Percentiles rank a stretch among this genome's conserved stretches.
These are phyloP conservation scores for Chiua virens DNA, from an alignment of 768 basidiomycete species.

Conservation along the genomic window DNA sequence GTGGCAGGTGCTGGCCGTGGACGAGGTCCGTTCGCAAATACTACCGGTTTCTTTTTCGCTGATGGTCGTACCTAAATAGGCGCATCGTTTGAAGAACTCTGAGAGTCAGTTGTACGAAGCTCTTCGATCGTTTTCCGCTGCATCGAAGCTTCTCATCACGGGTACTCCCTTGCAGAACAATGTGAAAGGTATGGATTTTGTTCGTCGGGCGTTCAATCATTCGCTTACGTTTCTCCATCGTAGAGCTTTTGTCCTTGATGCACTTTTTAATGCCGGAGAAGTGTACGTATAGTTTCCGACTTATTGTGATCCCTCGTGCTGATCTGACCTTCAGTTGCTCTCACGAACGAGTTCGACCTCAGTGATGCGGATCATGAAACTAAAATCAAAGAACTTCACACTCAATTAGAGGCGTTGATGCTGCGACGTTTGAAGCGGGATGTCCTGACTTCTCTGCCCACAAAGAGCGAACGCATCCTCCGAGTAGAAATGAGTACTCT, in stretches of 20 bases:
- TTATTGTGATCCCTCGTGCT: not conserved
- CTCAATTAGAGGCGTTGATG: slow-evolving; percentile 93
- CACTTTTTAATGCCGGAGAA: slow-evolving; percentile 99
- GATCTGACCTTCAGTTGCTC: slow-evolving; percentile 57
- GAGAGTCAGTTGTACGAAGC: slow-evolving; percentile 98
- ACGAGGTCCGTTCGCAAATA: slow-evolving; percentile 63
- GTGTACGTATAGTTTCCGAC: slow-evolving; percentile 52
- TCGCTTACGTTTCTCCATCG: slow-evolving; percentile 10
- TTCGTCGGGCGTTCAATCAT: not conserved
- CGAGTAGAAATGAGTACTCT: slow-evolving; percentile 96
- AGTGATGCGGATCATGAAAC: slow-evolving; percentile 89
- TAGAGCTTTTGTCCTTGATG: slow-evolving; percentile 95
- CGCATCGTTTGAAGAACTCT: slow-evolving; percentile 96
- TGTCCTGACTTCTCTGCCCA: slow-evolving; percentile 92
- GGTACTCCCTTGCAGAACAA: slow-evolving; percentile 99
- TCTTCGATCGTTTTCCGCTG: slow-evolving; percentile 81
- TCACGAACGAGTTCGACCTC: slow-evolving; percentile 95
- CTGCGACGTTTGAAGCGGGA: slow-evolving; percentile 92
- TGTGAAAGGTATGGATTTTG: slow-evolving; percentile 74
- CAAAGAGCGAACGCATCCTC: slow-evolving; percentile 97
- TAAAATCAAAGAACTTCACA: slow-evolving; percentile 95
- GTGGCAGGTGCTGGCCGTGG: slow-evolving; percentile 96
- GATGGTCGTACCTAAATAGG: slow-evolving; percentile 44
- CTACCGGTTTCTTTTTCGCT: slow-evolving; percentile 4
- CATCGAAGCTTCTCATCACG: slow-evolving; percentile 94